Evolutionary conservation across 352 stramenopile species (phyloP).

Genomic region (Globisporangium abappressorium): DNA sequence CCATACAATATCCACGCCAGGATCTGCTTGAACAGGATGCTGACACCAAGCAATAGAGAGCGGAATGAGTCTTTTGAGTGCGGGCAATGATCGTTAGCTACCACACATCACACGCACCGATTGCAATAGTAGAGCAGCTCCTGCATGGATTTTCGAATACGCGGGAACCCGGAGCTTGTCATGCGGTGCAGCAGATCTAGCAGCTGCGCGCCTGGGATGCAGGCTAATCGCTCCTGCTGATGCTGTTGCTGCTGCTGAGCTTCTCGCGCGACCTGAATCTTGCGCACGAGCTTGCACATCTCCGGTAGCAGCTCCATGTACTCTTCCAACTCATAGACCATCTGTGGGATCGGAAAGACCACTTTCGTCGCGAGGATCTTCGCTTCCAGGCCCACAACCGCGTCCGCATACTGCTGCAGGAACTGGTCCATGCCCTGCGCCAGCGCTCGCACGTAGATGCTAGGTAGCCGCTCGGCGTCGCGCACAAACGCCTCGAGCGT

Average conservation of each 20-base stretch:
- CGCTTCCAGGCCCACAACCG: slow-evolving; percentile 49
- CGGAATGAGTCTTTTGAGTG: background rate
- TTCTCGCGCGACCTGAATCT: slow-evolving; percentile 20
- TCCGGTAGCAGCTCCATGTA: slow-evolving; percentile 59
- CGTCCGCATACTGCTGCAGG: slow-evolving; percentile 51
- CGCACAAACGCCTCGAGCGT: slow-evolving; percentile 49
- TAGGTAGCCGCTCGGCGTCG: slow-evolving; percentile 25
- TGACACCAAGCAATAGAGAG: slow-evolving; percentile 16
- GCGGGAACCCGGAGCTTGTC: slow-evolving; percentile 55
- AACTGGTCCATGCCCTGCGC: slow-evolving; percentile 52
- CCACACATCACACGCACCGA: slow-evolving; percentile 28
- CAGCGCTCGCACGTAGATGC: slow-evolving; percentile 57
- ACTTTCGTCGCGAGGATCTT: slow-evolving; percentile 38
- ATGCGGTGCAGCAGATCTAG: slow-evolving; percentile 42
- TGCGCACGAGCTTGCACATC: slow-evolving; percentile 47
- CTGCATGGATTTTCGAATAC: slow-evolving; percentile 51
- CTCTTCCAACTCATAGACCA: slow-evolving; percentile 69
- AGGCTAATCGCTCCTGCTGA: slow-evolving; percentile 1
- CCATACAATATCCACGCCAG: slow-evolving; percentile 78
- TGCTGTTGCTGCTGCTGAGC: background rate
- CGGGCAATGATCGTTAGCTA: background rate
- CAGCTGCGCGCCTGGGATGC: slow-evolving; percentile 35
- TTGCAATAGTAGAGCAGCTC: slow-evolving; percentile 51
- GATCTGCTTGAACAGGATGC: slow-evolving; percentile 78
- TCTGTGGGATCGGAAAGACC: slow-evolving; percentile 58